Evolutionary conservation across 768 basidiomycete species (phyloP).

Genomic region (Hysterangium stoloniferum): DNA sequence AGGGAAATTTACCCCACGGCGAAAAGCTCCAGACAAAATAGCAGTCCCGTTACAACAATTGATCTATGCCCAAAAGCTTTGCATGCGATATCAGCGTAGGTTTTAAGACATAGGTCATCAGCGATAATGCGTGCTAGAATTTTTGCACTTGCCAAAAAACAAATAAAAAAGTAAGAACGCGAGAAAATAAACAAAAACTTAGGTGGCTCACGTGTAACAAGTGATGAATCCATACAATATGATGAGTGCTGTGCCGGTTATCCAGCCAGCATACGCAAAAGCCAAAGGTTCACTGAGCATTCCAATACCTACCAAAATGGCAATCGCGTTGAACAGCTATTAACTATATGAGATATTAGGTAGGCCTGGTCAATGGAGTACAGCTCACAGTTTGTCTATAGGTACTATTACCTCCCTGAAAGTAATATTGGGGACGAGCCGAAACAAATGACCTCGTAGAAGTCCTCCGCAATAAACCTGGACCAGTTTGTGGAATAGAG

Average conservation of each 20-base stretch:
- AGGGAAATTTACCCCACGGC: conserved; percentile 52
- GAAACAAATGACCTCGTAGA: conserved; percentile 7
- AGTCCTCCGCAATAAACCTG: neutral
- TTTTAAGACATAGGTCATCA: conserved; percentile 58
- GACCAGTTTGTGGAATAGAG: neutral
- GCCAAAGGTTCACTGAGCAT: conserved; percentile 87
- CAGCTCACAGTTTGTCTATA: conserved; percentile 8
- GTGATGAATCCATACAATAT: conserved; percentile 71
- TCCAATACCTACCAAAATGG: conserved; percentile 81
- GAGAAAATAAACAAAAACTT: neutral
- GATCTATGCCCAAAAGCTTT: conserved; percentile 81
- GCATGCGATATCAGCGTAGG: conserved; percentile 84
- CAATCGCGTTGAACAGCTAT: conserved; percentile 84
- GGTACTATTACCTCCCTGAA: conserved; percentile 50
- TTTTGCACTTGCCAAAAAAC: conserved; percentile 57
- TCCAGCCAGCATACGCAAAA: conserved; percentile 89
- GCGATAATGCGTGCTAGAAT: conserved; percentile 72
- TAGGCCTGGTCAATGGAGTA: neutral
- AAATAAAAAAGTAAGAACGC: neutral
- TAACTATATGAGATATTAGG: conserved; percentile 3
- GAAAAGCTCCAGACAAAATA: conserved; percentile 87
- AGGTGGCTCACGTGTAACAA: conserved; percentile 76
- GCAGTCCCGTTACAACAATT: conserved; percentile 50
- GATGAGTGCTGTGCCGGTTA: conserved; percentile 65
- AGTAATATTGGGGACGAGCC: conserved; percentile 25